Evolutionary conservation across 139 green algal species (phyloP), one percentile per base, ranked within the genome.

Genomic region (Chlorella sp.): DNA sequence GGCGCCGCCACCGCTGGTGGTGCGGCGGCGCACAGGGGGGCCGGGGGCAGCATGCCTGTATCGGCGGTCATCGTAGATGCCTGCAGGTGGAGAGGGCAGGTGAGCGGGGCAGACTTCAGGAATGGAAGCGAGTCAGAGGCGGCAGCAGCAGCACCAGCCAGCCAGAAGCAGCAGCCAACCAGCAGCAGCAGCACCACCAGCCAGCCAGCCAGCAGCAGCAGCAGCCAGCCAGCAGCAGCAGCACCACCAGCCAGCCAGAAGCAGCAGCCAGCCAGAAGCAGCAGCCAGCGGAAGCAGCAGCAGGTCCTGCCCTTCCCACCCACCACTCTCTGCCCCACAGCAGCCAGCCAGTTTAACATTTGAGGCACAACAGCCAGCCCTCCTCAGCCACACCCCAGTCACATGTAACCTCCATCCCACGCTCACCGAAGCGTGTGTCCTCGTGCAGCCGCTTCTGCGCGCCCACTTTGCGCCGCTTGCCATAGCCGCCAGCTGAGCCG

Each of bases 381-480:
- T 6, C 44, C 44, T 9, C 44, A 51, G 44, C 7, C 44, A 51
- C 9, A 51, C 9, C 44, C 7, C 44, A n/a, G n/a, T n/a, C n/a
- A n/a, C n/a, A n/a, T n/a, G n/a, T n/a, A n/a, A n/a, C n/a, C n/a
- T n/a, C n/a, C 44, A 51, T 9, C 9, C 44, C 44, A 16, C 41
- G 4, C 72, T 63, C 75, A 82, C 75, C 75, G 60, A 82, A 82
- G 30, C 75, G 75, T 16, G 75, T 82, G 57, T 82, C 75, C 39
- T 82, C 75, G 34, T 82, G 60, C 56, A 82, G 26, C 75, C 75
- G 56, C 75, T 82, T 82, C 75, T 82, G 75, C 25, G 75, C 75
- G 13, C 75, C 75, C 34, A 41, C 41, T 25, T 41, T 55, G n/a
- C 75, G 75, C 75, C 75, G 75, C 75, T 71, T 82, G 34, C 75